Evolutionary conservation across 2,329 filamentous ascomycete species (phyloP), one percentile per base, ranked within the genome.

Genomic region (Fusarium sp.): DNA sequence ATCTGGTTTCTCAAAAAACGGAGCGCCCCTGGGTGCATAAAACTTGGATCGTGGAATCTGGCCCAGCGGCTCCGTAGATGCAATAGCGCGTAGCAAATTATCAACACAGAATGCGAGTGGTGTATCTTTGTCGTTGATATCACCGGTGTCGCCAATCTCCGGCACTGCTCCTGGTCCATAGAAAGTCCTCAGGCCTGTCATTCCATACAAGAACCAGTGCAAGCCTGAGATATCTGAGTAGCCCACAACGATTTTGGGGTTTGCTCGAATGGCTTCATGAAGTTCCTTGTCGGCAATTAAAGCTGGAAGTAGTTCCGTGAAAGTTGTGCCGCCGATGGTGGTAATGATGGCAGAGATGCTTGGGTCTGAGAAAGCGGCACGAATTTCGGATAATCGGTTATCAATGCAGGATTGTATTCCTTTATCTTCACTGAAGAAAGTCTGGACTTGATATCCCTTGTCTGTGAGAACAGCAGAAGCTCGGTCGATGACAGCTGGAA

Each of bases 221-320:
- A 82, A 56, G 31, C 76, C 75, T 2, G 78, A 80, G 51, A 81
- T 81, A 55, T 82, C 80, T 3, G 79, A 81, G 55, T 75, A 80
- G 3, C 80, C 81, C 17, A 82, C 76, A 3, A 82, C 73, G 20
- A 82, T 75, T 72, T 82, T 82, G 33, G 80, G 81, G 43, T 78
- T 73, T 3, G 62, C 64, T 7, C 75, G 76, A 36, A 82, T 76
- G 2, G 58, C 52, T 13, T 23, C 50, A 29, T 79, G 78, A 4
- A 81, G 72, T 11, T 74, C 75, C 8, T 66, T 71, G 57, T 82
- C 81, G 2, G 71, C 75, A 7, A 80, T 58, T 0, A 82, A 62
- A 4, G 74, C 70, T 0, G 80, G 80, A 0, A 82, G 66, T 15
- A 82, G 76, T 72, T 82, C 79, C 5, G 74, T 81, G 49, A 80